Conservation (phyloP, 1,284 basidiomycete species). For the Leccinum subrobustum region DNA sequence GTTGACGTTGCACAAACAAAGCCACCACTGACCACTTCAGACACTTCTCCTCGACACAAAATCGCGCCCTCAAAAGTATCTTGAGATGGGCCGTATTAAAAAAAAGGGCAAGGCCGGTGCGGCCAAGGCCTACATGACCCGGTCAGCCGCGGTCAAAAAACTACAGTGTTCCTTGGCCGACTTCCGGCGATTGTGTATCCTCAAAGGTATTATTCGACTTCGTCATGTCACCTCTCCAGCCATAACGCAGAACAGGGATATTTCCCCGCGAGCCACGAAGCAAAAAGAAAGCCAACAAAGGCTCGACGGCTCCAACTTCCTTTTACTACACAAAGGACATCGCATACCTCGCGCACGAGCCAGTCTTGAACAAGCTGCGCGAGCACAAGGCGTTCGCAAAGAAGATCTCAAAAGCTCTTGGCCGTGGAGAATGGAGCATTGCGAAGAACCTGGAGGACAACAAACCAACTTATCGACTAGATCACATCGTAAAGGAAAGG, state of each 20-base stretch:
- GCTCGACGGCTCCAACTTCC: slow-evolving; percentile 93
- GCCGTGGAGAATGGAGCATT: slow-evolving; percentile 91
- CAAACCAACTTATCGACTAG: slow-evolving; percentile 85
- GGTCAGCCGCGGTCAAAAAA: slow-evolving; percentile 88
- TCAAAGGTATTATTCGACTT: slow-evolving; percentile 73
- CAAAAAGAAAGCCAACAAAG: slow-evolving; percentile 96
- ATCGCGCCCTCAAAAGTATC: neutral
- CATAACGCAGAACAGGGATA: slow-evolving; percentile 63
- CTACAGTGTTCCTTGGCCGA: slow-evolving; percentile 96
- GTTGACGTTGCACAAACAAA: slow-evolving; percentile 35
- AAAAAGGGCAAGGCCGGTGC: slow-evolving; percentile 91
- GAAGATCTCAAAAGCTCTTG: slow-evolving; percentile 92
- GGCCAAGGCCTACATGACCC: slow-evolving; percentile 93
- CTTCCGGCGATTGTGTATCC: slow-evolving; percentile 95
- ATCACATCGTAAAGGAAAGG: slow-evolving; percentile 99
- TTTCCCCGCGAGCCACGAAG: slow-evolving; percentile 95
- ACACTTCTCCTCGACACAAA: neutral
- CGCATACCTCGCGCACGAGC: slow-evolving; percentile 96
- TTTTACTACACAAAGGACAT: slow-evolving; percentile 99
- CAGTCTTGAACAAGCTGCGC: slow-evolving; percentile 90
- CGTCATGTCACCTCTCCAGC: neutral
- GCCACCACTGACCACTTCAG: slow-evolving; percentile 1
- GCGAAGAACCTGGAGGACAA: slow-evolving; percentile 94
- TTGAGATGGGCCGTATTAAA: slow-evolving; percentile 82
- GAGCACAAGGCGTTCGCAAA: slow-evolving; percentile 99